Conservation (phyloP, 2,329 filamentous ascomycete genomes). For the Exophiala spinifera region DNA sequence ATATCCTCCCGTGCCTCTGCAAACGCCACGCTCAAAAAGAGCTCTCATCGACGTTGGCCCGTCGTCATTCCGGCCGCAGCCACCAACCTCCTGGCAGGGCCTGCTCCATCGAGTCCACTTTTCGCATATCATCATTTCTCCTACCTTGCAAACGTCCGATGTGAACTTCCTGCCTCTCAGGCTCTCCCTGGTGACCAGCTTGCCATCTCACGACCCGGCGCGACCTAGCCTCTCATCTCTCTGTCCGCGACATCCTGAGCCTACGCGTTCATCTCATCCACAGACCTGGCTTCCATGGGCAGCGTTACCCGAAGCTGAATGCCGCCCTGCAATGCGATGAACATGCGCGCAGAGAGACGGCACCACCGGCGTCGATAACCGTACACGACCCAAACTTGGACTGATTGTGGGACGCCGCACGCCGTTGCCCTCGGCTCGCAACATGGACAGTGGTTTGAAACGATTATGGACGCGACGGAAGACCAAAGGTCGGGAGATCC, state of each 20-base stretch:
- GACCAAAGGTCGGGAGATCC: slow-evolving; percentile 19
- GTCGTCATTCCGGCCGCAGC: neutral
- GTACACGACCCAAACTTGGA: slow-evolving; percentile 3
- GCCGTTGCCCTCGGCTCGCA: slow-evolving; percentile 2
- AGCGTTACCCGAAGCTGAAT: neutral
- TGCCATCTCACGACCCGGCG: neutral
- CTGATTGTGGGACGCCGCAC: neutral
- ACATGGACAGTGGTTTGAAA: slow-evolving; percentile 24
- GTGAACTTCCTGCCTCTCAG: neutral
- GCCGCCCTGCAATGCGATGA: neutral
- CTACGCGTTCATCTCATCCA: neutral
- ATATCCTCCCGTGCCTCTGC: neutral
- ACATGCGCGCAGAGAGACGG: neutral
- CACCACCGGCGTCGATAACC: neutral
- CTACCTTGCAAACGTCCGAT: neutral
- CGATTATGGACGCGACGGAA: slow-evolving; percentile 24
- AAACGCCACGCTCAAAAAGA: neutral
- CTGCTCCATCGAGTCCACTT: neutral
- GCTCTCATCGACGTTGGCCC: neutral
- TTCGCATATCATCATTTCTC: neutral
- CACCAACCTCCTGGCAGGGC: neutral
- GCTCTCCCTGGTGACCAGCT: neutral
- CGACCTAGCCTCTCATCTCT: neutral
- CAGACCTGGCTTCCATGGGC: neutral
- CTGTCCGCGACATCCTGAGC: no score